Base-by-base conservation (phyloP, 1,284 basidiomycete species). In the Cutaneotrichosporon sp. region DNA sequence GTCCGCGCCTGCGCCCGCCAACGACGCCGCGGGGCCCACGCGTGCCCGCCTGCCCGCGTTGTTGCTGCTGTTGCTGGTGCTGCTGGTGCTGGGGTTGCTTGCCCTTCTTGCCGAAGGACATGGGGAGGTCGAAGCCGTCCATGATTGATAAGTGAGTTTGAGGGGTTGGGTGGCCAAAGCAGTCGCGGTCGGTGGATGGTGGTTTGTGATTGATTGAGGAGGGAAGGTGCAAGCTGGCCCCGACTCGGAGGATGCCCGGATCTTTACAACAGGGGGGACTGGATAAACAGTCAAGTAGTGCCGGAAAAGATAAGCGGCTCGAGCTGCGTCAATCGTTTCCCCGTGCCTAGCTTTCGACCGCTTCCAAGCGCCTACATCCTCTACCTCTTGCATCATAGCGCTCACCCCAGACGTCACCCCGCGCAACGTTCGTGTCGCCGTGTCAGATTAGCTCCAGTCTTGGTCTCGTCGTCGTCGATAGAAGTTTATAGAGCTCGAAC, bases 11-110 rank as follows among this genome's bases (percentile, higher is more conserved):
- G 57, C 63, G 69, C 1, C 72, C 63, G n/a, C 65, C 69, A 10
- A 72, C 73, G 9, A 71, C 72, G 5, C 74, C 74, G 25, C 74
- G 59, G n/a, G 71, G 46, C 0, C 73, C 70, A 38, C 72, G 49
- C 53, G 34, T 13, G 3, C 31, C 13, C 31, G 55, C 22, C 8
- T 6, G 58, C 24, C 29, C n/a, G 47, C 14, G 36, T 43, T 53
- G 25, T 18, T 42, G 38, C 24, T 54, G 56, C 5, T 22, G n/a
- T n/a, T n/a, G n/a, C n/a, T n/a, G n/a, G n/a, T n/a, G n/a, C n/a
- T n/a, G 49, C 31, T 38, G 49, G 2, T 24, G 50, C 33, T 42
- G 49, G 2, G 36, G n/a, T 49, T 24, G 22, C 31, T n/a, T 22
- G 57, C 47, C 22, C 54, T 66, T 62, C 50, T 75, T 76, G 16